phyloP scores from a whole-genome alignment of 169 alveolate species.

The Hepatocystis sp. region DNA sequence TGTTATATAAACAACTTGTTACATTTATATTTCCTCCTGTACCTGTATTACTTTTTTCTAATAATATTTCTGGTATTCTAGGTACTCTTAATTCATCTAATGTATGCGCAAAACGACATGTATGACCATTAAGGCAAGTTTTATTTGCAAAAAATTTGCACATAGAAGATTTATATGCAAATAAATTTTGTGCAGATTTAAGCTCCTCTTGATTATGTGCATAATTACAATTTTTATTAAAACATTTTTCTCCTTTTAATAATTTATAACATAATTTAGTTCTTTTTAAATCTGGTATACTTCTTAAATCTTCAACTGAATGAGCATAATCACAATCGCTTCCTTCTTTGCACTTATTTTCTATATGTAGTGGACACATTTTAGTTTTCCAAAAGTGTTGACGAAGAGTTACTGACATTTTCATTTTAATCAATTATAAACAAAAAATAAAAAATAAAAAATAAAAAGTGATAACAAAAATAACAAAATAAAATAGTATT shows the following conservation, averaged over 20 bases:
- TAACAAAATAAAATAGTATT: conserved; percentile 10
- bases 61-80: conserved; percentile 69
- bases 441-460: no score
- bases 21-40: conserved; percentile 13
- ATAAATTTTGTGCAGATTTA: conserved; percentile 81
- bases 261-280: conserved; percentile 81
- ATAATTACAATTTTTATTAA: conserved; percentile 79
- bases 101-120: conserved; percentile 85
- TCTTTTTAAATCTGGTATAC: conserved; percentile 80
- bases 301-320: conserved; percentile 77
- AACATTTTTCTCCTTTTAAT: conserved; percentile 71
- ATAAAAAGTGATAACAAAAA: no score
- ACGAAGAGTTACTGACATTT: conserved; percentile 77
- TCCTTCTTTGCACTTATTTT: conserved; percentile 73
- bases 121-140: conserved; percentile 78
- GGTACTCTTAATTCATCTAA: conserved; percentile 79
- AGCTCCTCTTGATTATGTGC: conserved; percentile 82
- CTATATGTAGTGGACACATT: conserved; percentile 70
- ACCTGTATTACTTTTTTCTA: conserved; percentile 41
- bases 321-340: conserved; percentile 83
- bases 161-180: conserved; percentile 81
- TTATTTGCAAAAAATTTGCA: conserved; percentile 82
- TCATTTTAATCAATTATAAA: conserved; percentile 26
- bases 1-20: neutral
- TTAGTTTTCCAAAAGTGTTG: conserved; percentile 76